These are phyloP conservation scores for Penicillium paxilli DNA, from an alignment of 495 filamentous ascomycete species.

Conservation along the genomic window DNA sequence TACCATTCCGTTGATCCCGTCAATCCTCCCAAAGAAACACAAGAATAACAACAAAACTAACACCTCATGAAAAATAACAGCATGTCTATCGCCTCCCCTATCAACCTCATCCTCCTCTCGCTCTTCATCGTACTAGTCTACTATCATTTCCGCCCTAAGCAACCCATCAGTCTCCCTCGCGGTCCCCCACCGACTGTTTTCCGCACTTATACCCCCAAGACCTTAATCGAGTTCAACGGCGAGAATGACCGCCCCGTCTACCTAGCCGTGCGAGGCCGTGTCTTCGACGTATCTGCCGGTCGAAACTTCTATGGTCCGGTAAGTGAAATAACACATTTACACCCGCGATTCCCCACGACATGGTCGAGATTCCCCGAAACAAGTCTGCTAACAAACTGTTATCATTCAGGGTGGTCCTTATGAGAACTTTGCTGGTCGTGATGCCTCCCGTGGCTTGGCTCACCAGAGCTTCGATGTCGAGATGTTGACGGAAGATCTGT, in stretches of 20 bases:
- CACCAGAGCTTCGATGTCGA: constrained; percentile 93
- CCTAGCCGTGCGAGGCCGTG: constrained; percentile 77
- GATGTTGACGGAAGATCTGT: constrained; percentile 91
- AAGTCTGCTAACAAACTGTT: not conserved
- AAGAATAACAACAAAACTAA: too few species aligned
- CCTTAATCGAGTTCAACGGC: constrained; percentile 87
- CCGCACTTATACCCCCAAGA: constrained; percentile 84
- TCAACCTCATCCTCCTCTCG: constrained; percentile 74
- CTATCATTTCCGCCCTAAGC: constrained; percentile 62
- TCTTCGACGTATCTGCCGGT: constrained; percentile 86
- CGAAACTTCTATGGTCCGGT: constrained; percentile 88
- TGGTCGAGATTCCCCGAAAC: not conserved
- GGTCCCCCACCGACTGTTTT: constrained; percentile 78
- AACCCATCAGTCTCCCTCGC: constrained; percentile 61
- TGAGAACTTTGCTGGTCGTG: constrained; percentile 91
- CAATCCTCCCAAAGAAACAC: not conserved
- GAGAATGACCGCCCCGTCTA: constrained; percentile 71
- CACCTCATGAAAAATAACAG: constrained; percentile 34
- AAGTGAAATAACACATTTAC: constrained; percentile 21
- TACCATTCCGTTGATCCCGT: too few species aligned
- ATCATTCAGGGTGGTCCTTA: constrained; percentile 71
- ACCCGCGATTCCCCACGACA: not conserved
- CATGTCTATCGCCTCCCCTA: constrained; percentile 67
- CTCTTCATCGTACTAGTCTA: constrained; percentile 71
- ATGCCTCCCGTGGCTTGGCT: constrained; percentile 88